These are phyloP conservation scores for Aspergillus sp. DNA, from an alignment of 2,329 filamentous ascomycete genomes.

Conservation along the genomic window DNA sequence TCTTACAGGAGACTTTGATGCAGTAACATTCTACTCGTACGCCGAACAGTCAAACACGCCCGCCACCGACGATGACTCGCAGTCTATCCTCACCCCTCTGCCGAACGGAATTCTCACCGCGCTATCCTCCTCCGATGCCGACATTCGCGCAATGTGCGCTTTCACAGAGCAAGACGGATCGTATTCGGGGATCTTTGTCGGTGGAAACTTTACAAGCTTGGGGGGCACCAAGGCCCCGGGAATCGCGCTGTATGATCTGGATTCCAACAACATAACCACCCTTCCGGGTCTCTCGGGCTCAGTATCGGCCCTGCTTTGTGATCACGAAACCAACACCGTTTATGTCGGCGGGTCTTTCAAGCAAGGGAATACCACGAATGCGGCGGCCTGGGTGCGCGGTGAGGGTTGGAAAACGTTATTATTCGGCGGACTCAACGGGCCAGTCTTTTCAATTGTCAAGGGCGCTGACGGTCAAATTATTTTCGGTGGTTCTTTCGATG, in stretches of 20 bases:
- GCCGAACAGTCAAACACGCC: constrained; percentile 71
- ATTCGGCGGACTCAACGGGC: constrained; percentile 93
- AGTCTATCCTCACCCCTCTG: constrained; percentile 77
- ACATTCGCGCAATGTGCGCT: constrained; percentile 86
- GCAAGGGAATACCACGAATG: constrained; percentile 82
- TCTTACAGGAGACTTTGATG: constrained; percentile 85
- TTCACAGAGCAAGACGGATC: constrained; percentile 70
- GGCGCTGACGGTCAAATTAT: constrained; percentile 81
- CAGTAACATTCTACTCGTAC: constrained; percentile 87
- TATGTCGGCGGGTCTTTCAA: constrained; percentile 90
- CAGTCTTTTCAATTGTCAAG: constrained; percentile 82
- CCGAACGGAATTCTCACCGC: constrained; percentile 83
- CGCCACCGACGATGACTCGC: constrained; percentile 73
- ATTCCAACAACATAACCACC: constrained; percentile 70
- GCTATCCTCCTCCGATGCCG: constrained; percentile 76
- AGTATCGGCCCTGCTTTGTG: constrained; percentile 82
- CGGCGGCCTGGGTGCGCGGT: constrained; percentile 75
- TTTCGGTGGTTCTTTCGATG: constrained; percentile 89
- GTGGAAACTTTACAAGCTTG: constrained; percentile 94
- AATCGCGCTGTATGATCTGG: constrained; percentile 79
- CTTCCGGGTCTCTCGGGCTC: constrained; percentile 80
- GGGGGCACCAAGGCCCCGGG: constrained; percentile 75
- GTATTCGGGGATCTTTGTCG: constrained; percentile 77
- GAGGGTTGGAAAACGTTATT: constrained; percentile 78
- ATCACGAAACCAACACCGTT: constrained; percentile 74